Base-by-base conservation (phyloP, 23 red algal genomes). In the Gracilariopsis chorda region DNA sequence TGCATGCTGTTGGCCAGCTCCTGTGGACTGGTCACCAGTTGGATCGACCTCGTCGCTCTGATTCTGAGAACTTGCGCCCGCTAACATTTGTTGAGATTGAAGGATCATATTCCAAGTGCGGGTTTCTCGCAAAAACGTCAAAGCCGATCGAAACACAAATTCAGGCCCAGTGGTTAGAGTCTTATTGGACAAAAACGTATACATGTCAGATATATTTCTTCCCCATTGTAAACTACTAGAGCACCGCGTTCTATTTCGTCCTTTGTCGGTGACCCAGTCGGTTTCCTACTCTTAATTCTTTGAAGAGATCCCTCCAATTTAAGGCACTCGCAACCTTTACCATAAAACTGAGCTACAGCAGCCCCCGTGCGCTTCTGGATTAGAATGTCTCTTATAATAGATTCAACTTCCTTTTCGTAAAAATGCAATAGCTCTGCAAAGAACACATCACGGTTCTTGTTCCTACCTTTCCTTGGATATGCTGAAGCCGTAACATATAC, bases 161-260 rank as follows among this genome's bases (percentile, higher is more conserved):
- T 0, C 45, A 20, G 16, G 44, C 8, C 80, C 37, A 65, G 21
- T 20, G n/a, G 25, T 44, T 10, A 63, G 43, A 65, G 48, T 64
- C 6, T n/a, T 37, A 33, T 44, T 41, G 13, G 30, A 14, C 13
- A 84, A 36, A 42, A 40, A 64, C 10, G 56, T 63, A 34, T 84
- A 84, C 37, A 84, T 65, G 36, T 65, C 43, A 14, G 42, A 41
- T 27, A 84, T 84, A 78, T 37, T 84, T 64, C 53, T 1, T 84
- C 80, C 40, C 59, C 52, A 63, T 65, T 84, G 36, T 65, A 84
- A 0, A 65, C 17, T 21, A 55, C 52, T 8, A 84, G 59, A 35
- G 80, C 52, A 0, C 21, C 55, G 9, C 51, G 51, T 32, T 84
- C 80, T 42, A 65, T 30, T 19, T 84, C 56, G 9, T 44, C 35